Evolutionary conservation across 768 basidiomycete species (phyloP).

Genomic region (Rickenella mellea): DNA sequence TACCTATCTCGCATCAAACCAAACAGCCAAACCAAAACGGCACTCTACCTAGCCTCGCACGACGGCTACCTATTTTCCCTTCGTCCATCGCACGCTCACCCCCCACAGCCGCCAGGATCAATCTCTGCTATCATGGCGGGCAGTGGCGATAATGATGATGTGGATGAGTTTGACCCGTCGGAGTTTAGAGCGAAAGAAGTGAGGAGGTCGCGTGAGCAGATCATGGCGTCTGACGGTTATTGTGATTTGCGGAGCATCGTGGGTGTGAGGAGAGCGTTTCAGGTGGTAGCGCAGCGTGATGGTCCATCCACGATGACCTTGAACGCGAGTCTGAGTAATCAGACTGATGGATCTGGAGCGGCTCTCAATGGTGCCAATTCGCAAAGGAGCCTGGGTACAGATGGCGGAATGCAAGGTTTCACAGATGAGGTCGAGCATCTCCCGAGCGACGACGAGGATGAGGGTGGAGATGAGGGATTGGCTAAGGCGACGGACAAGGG

Average conservation of each 20-base stretch:
- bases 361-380: too few species aligned
- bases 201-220: conserved; percentile 51
- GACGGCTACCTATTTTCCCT: conserved; percentile 65
- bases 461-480: conserved; percentile 52
- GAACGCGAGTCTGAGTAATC: conserved; percentile 17
- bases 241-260: conserved; percentile 66
- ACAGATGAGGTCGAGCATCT: conserved; percentile 27
- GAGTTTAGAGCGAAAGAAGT: conserved; percentile 42
- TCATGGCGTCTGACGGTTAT: conserved; percentile 56
- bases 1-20: conserved; percentile 67
- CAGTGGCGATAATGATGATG: not conserved
- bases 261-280: conserved; percentile 54
- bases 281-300: conserved; percentile 24
- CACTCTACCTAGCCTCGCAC: conserved; percentile 63
- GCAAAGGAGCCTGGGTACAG: conserved; percentile 6
- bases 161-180: conserved; percentile 6
- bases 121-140: too few species aligned
- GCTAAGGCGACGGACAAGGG: conserved; percentile 31
- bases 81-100: conserved; percentile 40
- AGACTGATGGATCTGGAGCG: not conserved
- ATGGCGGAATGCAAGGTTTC: conserved; percentile 19
- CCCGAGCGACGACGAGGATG: conserved; percentile 51
- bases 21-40: conserved; percentile 45
- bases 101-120: conserved; percentile 60
- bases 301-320: conserved; percentile 9